Evolutionary conservation across 2,329 filamentous ascomycete species (phyloP), one percentile per base, ranked within the genome.

Genomic region (Paraphoma chrysanthemicola): DNA sequence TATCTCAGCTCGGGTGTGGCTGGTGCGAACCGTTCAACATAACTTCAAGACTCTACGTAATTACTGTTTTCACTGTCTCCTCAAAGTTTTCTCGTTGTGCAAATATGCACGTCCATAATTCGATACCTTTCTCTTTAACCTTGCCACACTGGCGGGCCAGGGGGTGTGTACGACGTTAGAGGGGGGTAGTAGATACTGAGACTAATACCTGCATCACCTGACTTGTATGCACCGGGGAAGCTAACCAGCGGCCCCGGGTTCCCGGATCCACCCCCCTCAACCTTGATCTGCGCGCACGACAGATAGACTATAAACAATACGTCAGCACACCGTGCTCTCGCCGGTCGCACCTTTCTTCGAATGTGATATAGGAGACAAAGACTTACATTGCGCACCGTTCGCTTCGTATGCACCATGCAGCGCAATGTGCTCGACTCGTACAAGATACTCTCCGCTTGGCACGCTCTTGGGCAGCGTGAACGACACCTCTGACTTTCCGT

Each of bases 341-440:
- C n/a, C n/a, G n/a, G n/a, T n/a, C n/a, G n/a, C n/a, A n/a, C n/a
- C n/a, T n/a, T n/a, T n/a, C n/a, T n/a, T n/a, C n/a, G n/a, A n/a
- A n/a, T n/a, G n/a, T n/a, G n/a, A n/a, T n/a, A n/a, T n/a, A n/a
- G n/a, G n/a, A n/a, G n/a, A n/a, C n/a, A n/a, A n/a, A n/a, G n/a
- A n/a, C n/a, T n/a, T n/a, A n/a, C n/a, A 81, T 38, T 62, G 76
- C 6, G 76, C 76, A n/a, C 76, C 76, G 1, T 67, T 68, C 9
- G 56, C 50, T 2, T 57, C 59, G 6, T 65, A 56, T 0, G 77
- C 79, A 47, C 74, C 72, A 60, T 81, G 80, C 36, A 82, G 67
- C 1, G 73, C 80, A 53, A 83, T 80, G 49, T 82, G 81, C 66
- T 83, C 81, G 39, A 78, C 73, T 7, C 81, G 71, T 17, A 82